Evolutionary conservation across 805 yeast species (phyloP).

Genomic region (Tetrapisispora nanseiensis): DNA sequence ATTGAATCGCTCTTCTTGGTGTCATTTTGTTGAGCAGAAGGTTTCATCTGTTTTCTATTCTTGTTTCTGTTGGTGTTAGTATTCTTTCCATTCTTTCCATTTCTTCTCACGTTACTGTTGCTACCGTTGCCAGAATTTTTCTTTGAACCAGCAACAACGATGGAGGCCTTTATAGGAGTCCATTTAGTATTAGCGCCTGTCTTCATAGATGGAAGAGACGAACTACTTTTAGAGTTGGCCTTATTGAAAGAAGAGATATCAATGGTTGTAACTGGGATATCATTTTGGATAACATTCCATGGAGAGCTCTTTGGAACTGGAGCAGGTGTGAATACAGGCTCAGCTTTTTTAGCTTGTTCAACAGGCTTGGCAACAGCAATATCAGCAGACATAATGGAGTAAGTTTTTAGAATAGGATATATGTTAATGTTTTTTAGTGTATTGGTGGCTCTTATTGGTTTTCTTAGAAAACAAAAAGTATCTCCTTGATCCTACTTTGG

Average conservation of each 20-base stretch:
- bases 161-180: slow-evolving; percentile 59
- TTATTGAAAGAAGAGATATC: slow-evolving; percentile 13
- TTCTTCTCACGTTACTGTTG: slow-evolving; percentile 8
- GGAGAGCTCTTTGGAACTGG: slow-evolving; percentile 29
- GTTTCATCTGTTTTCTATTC: slow-evolving; percentile 1
- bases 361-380: slow-evolving; percentile 6
- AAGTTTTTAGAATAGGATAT: no score
- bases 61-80: slow-evolving; percentile 7
- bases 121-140: slow-evolving; percentile 10
- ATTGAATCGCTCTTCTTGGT: slow-evolving; percentile 3
- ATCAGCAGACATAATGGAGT: slow-evolving; percentile 3
- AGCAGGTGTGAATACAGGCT: slow-evolving; percentile 22
- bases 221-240: slow-evolving; percentile 6
- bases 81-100: slow-evolving; percentile 6
- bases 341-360: slow-evolving; percentile 2
- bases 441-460: not conserved
- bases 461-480: no score
- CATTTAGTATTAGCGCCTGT: slow-evolving; percentile 38
- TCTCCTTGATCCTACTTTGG: no score
- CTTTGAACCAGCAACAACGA: slow-evolving; percentile 31
- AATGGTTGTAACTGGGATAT: slow-evolving; percentile 19
- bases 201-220: slow-evolving; percentile 8
- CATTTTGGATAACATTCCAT: slow-evolving; percentile 24
- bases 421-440: not conserved
- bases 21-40: slow-evolving; percentile 4